Base-by-base conservation (phyloP, 805 yeast genomes). In the Metschnikowia lunata region DNA sequence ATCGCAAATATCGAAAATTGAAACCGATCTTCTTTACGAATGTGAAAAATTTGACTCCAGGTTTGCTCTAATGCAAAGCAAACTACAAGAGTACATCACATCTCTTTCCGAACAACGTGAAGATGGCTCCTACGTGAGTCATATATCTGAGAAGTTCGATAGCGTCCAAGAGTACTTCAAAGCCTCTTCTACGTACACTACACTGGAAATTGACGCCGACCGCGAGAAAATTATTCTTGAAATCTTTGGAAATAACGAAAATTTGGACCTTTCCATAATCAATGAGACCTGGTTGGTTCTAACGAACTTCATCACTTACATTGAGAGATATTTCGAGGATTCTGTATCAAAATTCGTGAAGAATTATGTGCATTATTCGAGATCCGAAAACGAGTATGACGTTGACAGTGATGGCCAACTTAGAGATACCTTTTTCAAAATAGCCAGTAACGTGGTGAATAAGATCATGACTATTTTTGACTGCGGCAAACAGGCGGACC, bases 251-350 rank as follows among this genome's bases (percentile, higher is more conserved):
- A 63, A 60, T 47, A 60, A 61, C 47, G 76, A 70, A 32, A 69
- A 65, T 44, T 56, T 71, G 43, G 76, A 71, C 40, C 58, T 68
- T 35, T 64, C 74, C 12, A 61, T 69, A 27, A 57, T 69, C 37
- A 71, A 65, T 52, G 76, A 71, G 48, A 62, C 75, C 0, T 71
- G 76, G 76, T 56, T 70, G 37, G 68, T 71, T 6, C 56, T 71
- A 23, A 48, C 58, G 31, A 71, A 71, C 48, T 68, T 64, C 45
- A 54, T 70, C 14, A 53, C 54, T 11, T 69, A 64, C 43, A 49
- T 69, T 26, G 62, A 64, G 26, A 71, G 59, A 7, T 47, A 61
- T 14, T 64, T 67, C 48, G 44, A 56, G 30, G 57, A 52, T 18
- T 61, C 59, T 36, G 50, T 70, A 36, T 47, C 57, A 13, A 68